phyloP scores from a whole-genome alignment of 179 eudicot species.

The Camellia oleifera region DNA sequence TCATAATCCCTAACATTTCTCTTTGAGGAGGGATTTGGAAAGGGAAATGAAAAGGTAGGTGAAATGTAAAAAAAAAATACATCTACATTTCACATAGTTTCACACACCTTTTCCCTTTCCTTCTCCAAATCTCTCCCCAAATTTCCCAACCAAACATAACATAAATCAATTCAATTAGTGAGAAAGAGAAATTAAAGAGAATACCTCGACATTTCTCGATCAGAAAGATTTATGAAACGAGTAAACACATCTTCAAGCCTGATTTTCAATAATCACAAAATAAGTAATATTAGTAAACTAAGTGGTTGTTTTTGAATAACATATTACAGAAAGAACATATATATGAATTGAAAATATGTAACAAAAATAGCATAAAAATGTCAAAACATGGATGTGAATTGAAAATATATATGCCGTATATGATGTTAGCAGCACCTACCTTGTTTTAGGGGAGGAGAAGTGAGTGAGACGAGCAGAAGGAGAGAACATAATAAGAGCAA shows the following conservation, averaged over 20 bases:
- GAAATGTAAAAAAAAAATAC: no score
- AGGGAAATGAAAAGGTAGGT: no score
- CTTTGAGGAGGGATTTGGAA: no score
- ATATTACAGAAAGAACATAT: no score
- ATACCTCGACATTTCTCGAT: constrained; percentile 52
- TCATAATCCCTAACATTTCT: no score
- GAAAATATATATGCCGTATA: background rate
- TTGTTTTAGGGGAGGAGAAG: constrained; percentile 53
- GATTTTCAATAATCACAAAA: background rate
- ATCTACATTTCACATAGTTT: no score
- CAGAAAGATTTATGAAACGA: constrained; percentile 51
- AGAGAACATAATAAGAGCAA: constrained; percentile 70
- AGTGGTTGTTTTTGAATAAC: no score
- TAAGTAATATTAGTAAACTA: background rate
- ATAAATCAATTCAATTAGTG: background rate
- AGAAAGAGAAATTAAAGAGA: background rate
- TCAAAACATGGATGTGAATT: background rate
- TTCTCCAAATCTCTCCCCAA: no score
- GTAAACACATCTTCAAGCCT: constrained; percentile 64
- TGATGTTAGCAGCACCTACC: constrained; percentile 21
- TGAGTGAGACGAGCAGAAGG: constrained; percentile 67
- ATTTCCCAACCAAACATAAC: no score
- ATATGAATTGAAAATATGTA: background rate
- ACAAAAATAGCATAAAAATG: background rate
- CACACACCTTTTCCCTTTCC: no score